phyloP scores from a whole-genome alignment of 2,329 filamentous ascomycete genomes.

The Paecilomyces sp. region DNA sequence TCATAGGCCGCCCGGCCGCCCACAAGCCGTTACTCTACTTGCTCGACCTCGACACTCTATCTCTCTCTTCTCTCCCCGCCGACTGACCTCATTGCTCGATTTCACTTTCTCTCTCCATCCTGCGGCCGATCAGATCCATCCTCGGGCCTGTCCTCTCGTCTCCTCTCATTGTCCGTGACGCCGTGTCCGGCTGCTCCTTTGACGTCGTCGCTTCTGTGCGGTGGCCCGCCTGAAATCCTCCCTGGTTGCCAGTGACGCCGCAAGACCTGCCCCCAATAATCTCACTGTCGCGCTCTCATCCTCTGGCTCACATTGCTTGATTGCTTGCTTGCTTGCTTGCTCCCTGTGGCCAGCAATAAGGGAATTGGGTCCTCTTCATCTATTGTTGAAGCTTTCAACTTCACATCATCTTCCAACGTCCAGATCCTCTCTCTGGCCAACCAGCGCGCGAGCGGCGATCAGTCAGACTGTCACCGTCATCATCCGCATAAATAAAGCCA shows the following conservation, averaged over 20 bases:
- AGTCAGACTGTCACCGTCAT: background rate
- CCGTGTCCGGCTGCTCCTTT: background rate
- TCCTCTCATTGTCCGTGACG: background rate
- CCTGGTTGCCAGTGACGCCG: background rate
- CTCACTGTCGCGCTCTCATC: background rate
- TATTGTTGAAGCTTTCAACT: background rate
- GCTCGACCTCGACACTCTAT: background rate
- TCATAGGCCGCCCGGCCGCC: conserved; percentile 5
- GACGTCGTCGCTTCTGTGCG: background rate
- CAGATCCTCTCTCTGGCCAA: background rate
- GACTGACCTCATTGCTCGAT: background rate
- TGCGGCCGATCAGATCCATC: background rate
- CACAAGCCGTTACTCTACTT: background rate
- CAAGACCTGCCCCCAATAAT: background rate
- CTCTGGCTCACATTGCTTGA: background rate
- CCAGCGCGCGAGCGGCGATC: background rate
- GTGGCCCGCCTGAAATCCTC: background rate
- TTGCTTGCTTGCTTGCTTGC: no score
- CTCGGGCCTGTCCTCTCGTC: background rate
- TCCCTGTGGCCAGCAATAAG: background rate
- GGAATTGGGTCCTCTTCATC: background rate
- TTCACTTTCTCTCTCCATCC: conserved; percentile 2
- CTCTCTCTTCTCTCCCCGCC: background rate
- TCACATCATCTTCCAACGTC: background rate
- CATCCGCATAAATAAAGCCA: background rate